phyloP scores from a whole-genome alignment of 495 filamentous ascomycete genomes.

The Aspergillus funiculosus region DNA sequence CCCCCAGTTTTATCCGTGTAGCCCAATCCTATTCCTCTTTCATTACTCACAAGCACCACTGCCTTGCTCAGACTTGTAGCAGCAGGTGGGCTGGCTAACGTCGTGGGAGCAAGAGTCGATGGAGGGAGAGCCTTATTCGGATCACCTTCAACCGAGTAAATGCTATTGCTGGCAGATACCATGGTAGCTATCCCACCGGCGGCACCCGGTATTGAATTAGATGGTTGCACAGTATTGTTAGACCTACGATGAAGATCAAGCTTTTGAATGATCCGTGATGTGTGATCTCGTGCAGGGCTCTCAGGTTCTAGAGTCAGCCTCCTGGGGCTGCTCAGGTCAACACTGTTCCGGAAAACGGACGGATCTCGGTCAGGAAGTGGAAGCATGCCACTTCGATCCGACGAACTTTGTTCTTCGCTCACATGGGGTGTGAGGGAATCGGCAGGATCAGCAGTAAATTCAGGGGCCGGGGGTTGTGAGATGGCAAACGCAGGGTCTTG shows the following conservation, averaged over 20 bases:
- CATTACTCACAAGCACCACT: constrained; percentile 74
- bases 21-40: constrained; percentile 59
- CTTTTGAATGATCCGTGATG: constrained; percentile 84
- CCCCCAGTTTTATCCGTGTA: constrained; percentile 56
- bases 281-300: constrained; percentile 62
- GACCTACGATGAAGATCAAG: constrained; percentile 83
- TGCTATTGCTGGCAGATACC: constrained; percentile 74
- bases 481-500: constrained; percentile 88
- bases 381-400: constrained; percentile 60
- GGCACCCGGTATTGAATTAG: constrained; percentile 33
- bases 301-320: constrained; percentile 44
- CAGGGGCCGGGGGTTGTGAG: constrained; percentile 77
- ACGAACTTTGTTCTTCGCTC: constrained; percentile 46
- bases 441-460: constrained; percentile 72
- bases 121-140: constrained; percentile 35
- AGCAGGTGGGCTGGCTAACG: constrained; percentile 78
- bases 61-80: constrained; percentile 83
- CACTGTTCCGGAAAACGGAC: constrained; percentile 55
- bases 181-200: constrained; percentile 78
- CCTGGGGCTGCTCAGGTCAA: constrained; percentile 55
- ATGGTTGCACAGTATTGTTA: constrained; percentile 43
- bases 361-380: constrained; percentile 61
- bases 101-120: constrained; percentile 72
- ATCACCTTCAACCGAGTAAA: constrained; percentile 40
- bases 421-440: constrained; percentile 60